Evolutionary conservation across 495 filamentous ascomycete species (phyloP).

Genomic region (Glarea lozoyensis): DNA sequence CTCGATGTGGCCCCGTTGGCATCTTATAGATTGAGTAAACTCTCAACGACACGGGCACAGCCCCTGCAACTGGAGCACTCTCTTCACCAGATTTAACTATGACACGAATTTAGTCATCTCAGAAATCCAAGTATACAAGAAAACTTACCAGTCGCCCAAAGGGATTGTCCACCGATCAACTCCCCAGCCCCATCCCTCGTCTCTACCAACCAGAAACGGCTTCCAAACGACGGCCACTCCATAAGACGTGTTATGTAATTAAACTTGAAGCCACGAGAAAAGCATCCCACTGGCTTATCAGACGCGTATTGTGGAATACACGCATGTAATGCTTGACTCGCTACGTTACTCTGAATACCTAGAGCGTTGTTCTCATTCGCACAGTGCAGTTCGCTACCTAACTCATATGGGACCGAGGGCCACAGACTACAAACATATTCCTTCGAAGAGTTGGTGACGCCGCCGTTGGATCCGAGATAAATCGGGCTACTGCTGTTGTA

Average conservation of each 20-base stretch:
- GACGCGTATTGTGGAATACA: neutral
- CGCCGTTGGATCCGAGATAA: too few species aligned
- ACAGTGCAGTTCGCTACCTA: neutral
- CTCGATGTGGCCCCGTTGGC: neutral
- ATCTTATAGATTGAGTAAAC: neutral
- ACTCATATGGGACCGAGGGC: too few species aligned
- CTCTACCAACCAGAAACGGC: neutral
- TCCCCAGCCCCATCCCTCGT: neutral
- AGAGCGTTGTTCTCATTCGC: neutral
- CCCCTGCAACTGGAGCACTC: too few species aligned
- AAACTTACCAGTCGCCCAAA: too few species aligned
- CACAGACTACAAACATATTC: too few species aligned
- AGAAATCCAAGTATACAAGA: too few species aligned
- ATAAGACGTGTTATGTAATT: neutral
- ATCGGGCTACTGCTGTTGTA: too few species aligned
- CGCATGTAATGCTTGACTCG: neutral
- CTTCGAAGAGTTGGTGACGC: too few species aligned
- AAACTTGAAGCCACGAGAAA: too few species aligned
- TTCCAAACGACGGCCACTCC: neutral
- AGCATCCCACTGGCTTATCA: too few species aligned
- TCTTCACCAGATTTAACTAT: too few species aligned
- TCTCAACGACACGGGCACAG: neutral
- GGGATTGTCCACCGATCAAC: neutral
- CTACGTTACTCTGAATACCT: neutral
- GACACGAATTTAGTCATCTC: too few species aligned